These are phyloP conservation scores for Vigna hirtella DNA, from an alignment of 306 rosid genomes.

Conservation along the genomic window DNA sequence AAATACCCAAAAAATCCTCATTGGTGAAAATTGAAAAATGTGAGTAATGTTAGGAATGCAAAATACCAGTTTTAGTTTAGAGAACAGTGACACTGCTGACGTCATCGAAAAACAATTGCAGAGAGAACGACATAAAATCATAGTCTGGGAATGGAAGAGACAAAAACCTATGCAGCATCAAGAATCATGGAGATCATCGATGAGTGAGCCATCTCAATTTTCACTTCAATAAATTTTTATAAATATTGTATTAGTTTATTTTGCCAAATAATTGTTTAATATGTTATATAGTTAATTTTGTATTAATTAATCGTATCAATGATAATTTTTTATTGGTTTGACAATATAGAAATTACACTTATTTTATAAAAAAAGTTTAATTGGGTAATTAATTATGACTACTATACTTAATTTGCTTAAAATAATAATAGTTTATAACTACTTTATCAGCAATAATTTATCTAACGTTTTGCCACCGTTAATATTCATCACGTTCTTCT, in stretches of 20 bases:
- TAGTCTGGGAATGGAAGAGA: conserved; percentile 2
- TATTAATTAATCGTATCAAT: too few relatives aligned
- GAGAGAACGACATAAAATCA: conserved; percentile 9
- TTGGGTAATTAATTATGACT: too few relatives aligned
- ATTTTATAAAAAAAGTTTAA: too few relatives aligned
- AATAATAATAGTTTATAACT: too few relatives aligned
- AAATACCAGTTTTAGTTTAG: background rate
- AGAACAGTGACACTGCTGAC: background rate
- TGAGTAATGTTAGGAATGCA: background rate
- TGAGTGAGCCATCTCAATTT: background rate
- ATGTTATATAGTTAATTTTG: too few relatives aligned
- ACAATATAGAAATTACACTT: too few relatives aligned
- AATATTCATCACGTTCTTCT: background rate
- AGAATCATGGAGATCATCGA: conserved; percentile 1
- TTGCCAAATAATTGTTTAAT: background rate
- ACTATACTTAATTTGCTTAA: too few relatives aligned
- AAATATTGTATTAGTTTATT: background rate
- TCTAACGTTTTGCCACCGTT: background rate
- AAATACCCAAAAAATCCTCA: background rate
- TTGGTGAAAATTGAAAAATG: background rate
- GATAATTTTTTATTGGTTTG: too few relatives aligned
- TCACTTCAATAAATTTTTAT: background rate
- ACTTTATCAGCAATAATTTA: too few relatives aligned
- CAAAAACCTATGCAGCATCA: conserved; percentile 33
- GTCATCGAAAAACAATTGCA: background rate